phyloP scores from a whole-genome alignment of 192 early-diverging fungal species.

The Allomyces arbusculus region DNA sequence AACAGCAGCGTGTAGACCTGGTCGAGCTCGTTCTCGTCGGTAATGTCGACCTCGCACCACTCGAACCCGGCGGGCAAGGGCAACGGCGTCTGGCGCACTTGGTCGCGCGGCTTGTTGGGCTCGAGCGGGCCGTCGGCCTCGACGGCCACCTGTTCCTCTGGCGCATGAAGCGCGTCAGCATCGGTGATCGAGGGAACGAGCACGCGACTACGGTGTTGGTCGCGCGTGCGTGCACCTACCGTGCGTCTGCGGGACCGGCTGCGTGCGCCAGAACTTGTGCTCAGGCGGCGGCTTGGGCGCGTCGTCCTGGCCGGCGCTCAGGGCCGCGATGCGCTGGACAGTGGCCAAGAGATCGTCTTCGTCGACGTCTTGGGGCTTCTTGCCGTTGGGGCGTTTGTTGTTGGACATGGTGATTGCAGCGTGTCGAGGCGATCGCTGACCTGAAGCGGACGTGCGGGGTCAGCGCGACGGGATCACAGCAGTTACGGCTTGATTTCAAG shows the following conservation, averaged over 20 bases:
- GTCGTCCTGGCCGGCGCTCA: background rate
- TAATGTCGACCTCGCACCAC: conserved; percentile 69
- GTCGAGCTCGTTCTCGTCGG: conserved; percentile 49
- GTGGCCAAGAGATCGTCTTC: too few species aligned
- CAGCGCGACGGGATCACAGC: too few species aligned
- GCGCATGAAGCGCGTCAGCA: background rate
- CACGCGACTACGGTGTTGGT: background rate
- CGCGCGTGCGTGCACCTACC: conserved; percentile 16
- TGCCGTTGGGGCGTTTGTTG: too few species aligned
- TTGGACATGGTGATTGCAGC: too few species aligned
- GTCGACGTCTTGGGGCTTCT: too few species aligned
- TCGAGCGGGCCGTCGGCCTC: conserved; percentile 65
- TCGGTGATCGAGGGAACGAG: background rate
- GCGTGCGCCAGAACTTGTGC: conserved; percentile 94
- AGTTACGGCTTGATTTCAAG: too few species aligned
- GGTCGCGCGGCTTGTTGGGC: conserved; percentile 39
- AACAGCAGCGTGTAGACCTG: conserved; percentile 80
- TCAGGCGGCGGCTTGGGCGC: conserved; percentile 5
- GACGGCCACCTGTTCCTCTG: conserved; percentile 40
- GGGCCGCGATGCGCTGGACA: too few species aligned
- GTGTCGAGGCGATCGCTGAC: too few species aligned
- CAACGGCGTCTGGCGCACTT: conserved; percentile 65
- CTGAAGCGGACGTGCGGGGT: too few species aligned
- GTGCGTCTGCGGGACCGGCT: conserved; percentile 63
- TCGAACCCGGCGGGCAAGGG: conserved; percentile 73